These are phyloP conservation scores for Salicornia ramosissima DNA, from an alignment of 148 eudicot genomes.

Conservation along the genomic window DNA sequence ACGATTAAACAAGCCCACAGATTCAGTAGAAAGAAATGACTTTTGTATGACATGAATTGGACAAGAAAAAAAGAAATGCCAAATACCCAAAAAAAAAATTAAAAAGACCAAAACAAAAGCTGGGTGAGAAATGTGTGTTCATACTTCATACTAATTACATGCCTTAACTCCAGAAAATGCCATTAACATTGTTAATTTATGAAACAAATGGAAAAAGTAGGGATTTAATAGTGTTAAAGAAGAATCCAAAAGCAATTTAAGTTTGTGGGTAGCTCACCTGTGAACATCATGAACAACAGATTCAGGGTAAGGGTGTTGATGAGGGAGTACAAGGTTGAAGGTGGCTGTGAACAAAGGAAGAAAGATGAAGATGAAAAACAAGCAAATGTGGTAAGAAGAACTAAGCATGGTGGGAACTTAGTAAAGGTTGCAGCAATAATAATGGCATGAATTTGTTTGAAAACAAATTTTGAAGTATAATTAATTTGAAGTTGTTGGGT, in stretches of 20 bases:
- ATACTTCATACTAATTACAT: not conserved
- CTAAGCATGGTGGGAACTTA: slow-evolving; percentile 16
- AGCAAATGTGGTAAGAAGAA: slow-evolving; percentile 6
- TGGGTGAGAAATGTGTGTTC: not conserved
- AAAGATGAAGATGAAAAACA: not conserved
- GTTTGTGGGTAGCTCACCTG: slow-evolving; percentile 20
- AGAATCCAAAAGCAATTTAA: not conserved
- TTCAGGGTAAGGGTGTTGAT: slow-evolving; percentile 56
- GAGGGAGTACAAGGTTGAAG: slow-evolving; percentile 36
- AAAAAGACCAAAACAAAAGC: too few species aligned
- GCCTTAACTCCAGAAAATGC: not conserved
- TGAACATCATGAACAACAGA: slow-evolving; percentile 38
- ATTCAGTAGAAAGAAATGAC: too few species aligned
- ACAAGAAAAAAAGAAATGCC: too few species aligned
- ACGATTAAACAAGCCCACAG: too few species aligned
- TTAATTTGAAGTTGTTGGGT: too few species aligned
- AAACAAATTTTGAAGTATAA: too few species aligned
- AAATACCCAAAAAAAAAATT: not conserved
- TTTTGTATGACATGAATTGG: too few species aligned
- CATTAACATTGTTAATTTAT: not conserved
- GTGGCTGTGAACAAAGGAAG: slow-evolving; percentile 3
- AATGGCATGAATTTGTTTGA: too few species aligned
- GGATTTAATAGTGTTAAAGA: not conserved
- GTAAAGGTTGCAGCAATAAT: slow-evolving; percentile 1
- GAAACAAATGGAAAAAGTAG: not conserved